Percentiles rank a stretch among this genome's conserved stretches.
Evolutionary conservation across 2,329 filamentous ascomycete species (phyloP).

Genomic region (Xylariaceae sp.): DNA sequence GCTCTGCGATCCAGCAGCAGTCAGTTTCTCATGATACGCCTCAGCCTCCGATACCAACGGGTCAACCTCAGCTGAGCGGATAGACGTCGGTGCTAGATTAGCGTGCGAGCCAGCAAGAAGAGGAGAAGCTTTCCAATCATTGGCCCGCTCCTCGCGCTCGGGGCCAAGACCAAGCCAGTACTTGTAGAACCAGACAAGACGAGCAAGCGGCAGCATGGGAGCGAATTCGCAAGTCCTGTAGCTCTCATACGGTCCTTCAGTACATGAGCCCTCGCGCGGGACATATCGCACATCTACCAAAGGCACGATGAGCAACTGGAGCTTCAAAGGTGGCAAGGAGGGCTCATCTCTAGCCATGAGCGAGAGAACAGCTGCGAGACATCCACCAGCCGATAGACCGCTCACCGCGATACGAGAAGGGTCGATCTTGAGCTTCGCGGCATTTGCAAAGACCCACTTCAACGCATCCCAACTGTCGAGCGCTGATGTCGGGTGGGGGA

Average conservation of each 20-base stretch:
- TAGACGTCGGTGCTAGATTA: conserved; percentile 31
- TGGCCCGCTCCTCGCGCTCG: conserved; percentile 24
- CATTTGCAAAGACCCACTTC: conserved; percentile 35
- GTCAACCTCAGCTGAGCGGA: conserved; percentile 33
- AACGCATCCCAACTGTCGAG: conserved; percentile 47
- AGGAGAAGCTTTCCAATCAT: conserved; percentile 31
- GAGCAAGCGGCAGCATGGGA: conserved; percentile 32
- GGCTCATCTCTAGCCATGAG: conserved; percentile 24
- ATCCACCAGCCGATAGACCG: conserved; percentile 27
- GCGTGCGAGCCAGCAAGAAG: conserved; percentile 32
- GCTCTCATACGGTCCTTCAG: conserved; percentile 29
- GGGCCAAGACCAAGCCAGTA: conserved; percentile 33
- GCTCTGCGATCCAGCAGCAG: conserved; percentile 29
- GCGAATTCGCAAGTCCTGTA: conserved; percentile 31
- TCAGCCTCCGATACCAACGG: conserved; percentile 31
- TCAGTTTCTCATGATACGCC: conserved; percentile 31
- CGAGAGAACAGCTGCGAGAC: conserved; percentile 25
- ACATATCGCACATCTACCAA: conserved; percentile 32
- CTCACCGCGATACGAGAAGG: conserved; percentile 21
- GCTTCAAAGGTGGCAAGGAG: conserved; percentile 26
- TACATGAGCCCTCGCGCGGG: conserved; percentile 28
- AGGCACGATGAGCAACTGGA: conserved; percentile 34
- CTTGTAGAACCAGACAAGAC: conserved; percentile 35
- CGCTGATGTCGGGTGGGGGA: conserved; percentile 43
- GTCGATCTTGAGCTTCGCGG: conserved; percentile 26